A percentile compares a stretch with the other conserved stretches of the same genome.
Evolutionary conservation across 495 filamentous ascomycete species (phyloP).

Genomic region (Neurospora pannonica): DNA sequence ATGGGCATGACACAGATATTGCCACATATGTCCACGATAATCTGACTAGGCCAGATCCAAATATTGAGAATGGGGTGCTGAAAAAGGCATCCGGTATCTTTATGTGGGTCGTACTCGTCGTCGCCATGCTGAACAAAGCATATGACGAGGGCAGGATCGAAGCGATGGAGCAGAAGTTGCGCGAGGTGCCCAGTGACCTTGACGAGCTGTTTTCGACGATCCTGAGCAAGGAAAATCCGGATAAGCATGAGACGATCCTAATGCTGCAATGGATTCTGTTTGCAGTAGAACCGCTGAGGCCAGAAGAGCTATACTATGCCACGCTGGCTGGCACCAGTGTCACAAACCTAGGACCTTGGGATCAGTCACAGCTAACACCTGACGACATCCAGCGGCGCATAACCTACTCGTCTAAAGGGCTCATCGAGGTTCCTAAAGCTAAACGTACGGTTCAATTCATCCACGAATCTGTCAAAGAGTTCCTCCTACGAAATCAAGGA

Average conservation of each 20-base stretch:
- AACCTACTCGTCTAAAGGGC: slow-evolving; percentile 6
- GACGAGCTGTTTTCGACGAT: slow-evolving; percentile 1
- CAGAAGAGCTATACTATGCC: slow-evolving; percentile 9
- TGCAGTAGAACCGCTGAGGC: background rate
- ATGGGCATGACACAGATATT: background rate
- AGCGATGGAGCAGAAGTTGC: background rate
- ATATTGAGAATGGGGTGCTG: background rate
- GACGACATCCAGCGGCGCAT: slow-evolving; percentile 11
- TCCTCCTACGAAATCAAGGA: slow-evolving; percentile 5
- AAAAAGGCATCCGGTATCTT: slow-evolving; percentile 15
- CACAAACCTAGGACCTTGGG: background rate
- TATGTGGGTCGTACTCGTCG: no score
- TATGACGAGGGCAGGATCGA: slow-evolving; percentile 14
- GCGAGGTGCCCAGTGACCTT: background rate
- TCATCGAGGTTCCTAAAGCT: slow-evolving; percentile 2
- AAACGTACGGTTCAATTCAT: slow-evolving; percentile 6
- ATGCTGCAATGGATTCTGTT: slow-evolving; percentile 11
- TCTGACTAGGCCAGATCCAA: background rate
- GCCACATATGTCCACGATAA: background rate
- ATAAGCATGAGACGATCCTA: background rate
- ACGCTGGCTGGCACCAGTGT: background rate
- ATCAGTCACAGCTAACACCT: background rate
- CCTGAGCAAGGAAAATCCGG: background rate
- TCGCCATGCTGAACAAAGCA: slow-evolving; percentile 23
- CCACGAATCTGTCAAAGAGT: slow-evolving; percentile 12